Evolutionary conservation across 148 eudicot species (phyloP).

Genomic region (Diospyros kaki): DNA sequence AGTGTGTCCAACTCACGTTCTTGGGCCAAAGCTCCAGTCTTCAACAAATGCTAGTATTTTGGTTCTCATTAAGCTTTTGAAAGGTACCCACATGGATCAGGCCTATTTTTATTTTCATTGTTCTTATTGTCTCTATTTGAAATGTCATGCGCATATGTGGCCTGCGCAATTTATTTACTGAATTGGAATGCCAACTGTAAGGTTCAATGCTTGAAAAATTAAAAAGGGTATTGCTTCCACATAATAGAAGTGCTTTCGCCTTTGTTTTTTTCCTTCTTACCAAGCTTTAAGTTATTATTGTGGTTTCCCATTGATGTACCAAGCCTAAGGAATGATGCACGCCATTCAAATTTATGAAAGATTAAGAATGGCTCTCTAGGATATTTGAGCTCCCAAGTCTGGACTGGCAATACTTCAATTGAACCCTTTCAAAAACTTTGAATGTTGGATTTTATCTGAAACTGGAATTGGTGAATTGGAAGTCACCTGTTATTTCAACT

Average conservation of each 20-base stretch:
- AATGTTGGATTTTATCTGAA: too few relatives aligned
- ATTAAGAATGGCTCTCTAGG: too few relatives aligned
- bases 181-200: background rate
- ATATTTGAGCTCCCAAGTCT: too few relatives aligned
- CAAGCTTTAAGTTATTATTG: too few relatives aligned
- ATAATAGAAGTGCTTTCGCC: background rate
- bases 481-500: too few relatives aligned
- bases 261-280: too few relatives aligned
- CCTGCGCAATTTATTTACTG: background rate
- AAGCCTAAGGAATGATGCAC: too few relatives aligned
- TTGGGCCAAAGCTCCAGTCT: slow-evolving; percentile 74
- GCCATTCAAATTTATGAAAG: too few relatives aligned
- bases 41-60: slow-evolving; percentile 65
- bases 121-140: background rate
- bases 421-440: too few relatives aligned
- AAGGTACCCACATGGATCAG: slow-evolving; percentile 37
- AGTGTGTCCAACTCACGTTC: slow-evolving; percentile 53
- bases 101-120: slow-evolving; percentile 5
- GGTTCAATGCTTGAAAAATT: background rate
- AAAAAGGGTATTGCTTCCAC: background rate
- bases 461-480: too few relatives aligned
- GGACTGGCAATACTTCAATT: too few relatives aligned
- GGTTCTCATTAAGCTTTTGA: slow-evolving; percentile 64
- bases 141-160: background rate
- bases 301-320: too few relatives aligned